Percentiles rank a stretch among this genome's conserved stretches.
Evolutionary conservation across 2,329 filamentous ascomycete genomes (phyloP).

Genomic region (Lasiodiplodia sp.): DNA sequence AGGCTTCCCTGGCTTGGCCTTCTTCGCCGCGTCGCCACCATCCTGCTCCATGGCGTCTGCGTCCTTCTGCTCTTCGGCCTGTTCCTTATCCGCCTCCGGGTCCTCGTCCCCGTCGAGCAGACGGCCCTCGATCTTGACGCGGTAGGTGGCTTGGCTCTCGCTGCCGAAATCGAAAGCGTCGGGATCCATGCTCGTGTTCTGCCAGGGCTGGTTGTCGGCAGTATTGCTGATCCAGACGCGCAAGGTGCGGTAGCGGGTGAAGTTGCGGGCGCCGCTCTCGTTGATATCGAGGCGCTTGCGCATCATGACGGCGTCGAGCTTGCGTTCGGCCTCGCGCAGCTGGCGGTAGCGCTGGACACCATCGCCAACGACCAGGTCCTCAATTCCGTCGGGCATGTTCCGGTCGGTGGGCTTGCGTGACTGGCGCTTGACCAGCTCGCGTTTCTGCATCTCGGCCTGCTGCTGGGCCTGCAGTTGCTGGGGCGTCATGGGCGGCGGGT

Average conservation of each 20-base stretch:
- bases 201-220: conserved; percentile 93
- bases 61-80: conserved; percentile 46
- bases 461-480: conserved; percentile 56
- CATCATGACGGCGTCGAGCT: conserved; percentile 90
- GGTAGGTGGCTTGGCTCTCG: conserved; percentile 79
- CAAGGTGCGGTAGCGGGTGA: conserved; percentile 83
- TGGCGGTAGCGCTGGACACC: conserved; percentile 82
- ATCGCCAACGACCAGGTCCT: conserved; percentile 79
- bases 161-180: conserved; percentile 84
- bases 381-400: conserved; percentile 89
- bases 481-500: conserved; percentile 44
- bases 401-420: conserved; percentile 93
- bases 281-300: conserved; percentile 91
- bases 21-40: conserved; percentile 43
- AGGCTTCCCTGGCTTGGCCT: conserved; percentile 37
- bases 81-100: conserved; percentile 38
- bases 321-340: conserved; percentile 84
- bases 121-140: conserved; percentile 89
- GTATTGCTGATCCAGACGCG: conserved; percentile 96
- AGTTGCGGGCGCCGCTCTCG: conserved; percentile 73
- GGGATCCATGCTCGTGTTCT: conserved; percentile 71
- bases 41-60: conserved; percentile 69
- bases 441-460: conserved; percentile 57
- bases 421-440: conserved; percentile 76
- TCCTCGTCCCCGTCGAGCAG: conserved; percentile 66